These are phyloP conservation scores for Pestalotiopsis fici DNA, from an alignment of 2,329 filamentous ascomycete genomes.

Conservation along the genomic window DNA sequence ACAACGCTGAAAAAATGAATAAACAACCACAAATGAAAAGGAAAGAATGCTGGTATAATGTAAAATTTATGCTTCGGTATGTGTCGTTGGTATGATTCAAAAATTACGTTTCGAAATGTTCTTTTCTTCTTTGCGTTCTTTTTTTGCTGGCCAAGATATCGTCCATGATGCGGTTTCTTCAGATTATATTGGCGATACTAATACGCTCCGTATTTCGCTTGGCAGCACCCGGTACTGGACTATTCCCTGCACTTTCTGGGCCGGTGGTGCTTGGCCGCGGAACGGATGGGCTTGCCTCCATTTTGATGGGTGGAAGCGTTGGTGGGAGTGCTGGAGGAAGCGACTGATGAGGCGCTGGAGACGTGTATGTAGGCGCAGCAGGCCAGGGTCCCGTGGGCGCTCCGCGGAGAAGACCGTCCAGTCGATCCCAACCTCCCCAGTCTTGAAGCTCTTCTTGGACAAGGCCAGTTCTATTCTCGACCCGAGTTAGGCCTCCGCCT, in stretches of 20 bases:
- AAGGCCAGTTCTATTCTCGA: conserved; percentile 51
- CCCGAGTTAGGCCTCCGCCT: conserved; percentile 42
- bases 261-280: conserved; percentile 20
- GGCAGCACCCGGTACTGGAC: conserved; percentile 30
- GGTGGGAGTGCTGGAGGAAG: conserved; percentile 23
- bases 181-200: conserved; percentile 47
- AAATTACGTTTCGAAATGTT: neutral
- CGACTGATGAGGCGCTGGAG: conserved; percentile 21
- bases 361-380: conserved; percentile 24
- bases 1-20: neutral
- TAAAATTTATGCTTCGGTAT: neutral
- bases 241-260: conserved; percentile 29
- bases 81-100: neutral
- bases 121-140: neutral
- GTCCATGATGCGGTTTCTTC: conserved; percentile 9
- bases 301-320: conserved; percentile 32
- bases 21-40: neutral
- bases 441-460: conserved; percentile 60
- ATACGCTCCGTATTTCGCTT: conserved; percentile 43
- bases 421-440: conserved; percentile 79
- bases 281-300: conserved; percentile 25
- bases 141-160: neutral
- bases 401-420: conserved; percentile 63
- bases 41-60: neutral
- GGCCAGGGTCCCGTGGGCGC: conserved; percentile 28